Percentiles rank a stretch among this genome's conserved stretches.
phyloP scores from a whole-genome alignment of 2,329 filamentous ascomycete species.

The Aspergillus viridinutans region DNA sequence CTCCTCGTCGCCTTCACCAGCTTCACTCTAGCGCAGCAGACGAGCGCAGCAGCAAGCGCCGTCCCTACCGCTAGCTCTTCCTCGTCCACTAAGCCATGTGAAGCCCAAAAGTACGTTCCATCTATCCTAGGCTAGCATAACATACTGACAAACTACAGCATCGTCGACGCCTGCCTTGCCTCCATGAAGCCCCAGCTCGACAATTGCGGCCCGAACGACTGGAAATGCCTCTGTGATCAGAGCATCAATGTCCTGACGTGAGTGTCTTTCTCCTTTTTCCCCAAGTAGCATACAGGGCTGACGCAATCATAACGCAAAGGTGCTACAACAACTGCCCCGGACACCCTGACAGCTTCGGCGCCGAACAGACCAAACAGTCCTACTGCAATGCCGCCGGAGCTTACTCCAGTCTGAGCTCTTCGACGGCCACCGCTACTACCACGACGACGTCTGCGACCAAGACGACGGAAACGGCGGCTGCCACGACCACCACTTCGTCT shows the following conservation, averaged over 20 bases:
- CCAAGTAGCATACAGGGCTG: not conserved
- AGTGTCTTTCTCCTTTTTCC: not conserved
- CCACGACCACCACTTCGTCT: constrained; percentile 11
- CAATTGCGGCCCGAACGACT: constrained; percentile 47
- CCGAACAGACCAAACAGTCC: constrained; percentile 28
- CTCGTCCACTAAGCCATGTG: constrained; percentile 4
- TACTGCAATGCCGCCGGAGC: constrained; percentile 44
- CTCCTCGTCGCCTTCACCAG: not conserved
- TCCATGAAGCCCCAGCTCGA: constrained; percentile 41
- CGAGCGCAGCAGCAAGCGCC: not conserved
- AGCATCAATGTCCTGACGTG: constrained; percentile 52
- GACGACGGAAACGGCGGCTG: constrained; percentile 1
- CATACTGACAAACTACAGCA: constrained; percentile 31
- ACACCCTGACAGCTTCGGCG: constrained; percentile 35
- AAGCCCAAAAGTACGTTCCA: constrained; percentile 15
- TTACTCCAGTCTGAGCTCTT: constrained; percentile 19
- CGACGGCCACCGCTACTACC: constrained; percentile 2
- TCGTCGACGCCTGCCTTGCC: constrained; percentile 48
- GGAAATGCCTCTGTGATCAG: constrained; percentile 55
- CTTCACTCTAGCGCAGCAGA: not conserved
- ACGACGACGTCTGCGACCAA: not conserved
- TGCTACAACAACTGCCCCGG: constrained; percentile 64
- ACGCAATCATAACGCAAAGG: constrained; percentile 22
- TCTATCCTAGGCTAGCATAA: not conserved
- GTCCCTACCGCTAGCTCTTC: not conserved